phyloP scores from a whole-genome alignment of 345 rosid species.

The Theobroma cacao region DNA sequence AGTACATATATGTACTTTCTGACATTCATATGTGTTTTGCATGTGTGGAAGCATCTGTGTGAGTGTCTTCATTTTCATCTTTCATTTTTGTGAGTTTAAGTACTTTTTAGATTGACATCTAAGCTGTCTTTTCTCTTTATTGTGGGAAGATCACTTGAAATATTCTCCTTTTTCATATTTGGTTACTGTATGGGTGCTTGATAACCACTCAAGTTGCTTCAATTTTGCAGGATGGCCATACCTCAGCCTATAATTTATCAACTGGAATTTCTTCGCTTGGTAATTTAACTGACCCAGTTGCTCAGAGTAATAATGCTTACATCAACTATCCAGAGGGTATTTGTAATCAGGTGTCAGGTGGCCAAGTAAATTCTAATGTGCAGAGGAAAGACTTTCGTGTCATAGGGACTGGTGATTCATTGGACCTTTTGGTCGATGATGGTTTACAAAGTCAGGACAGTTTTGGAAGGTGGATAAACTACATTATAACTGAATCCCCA shows the following conservation, averaged over 20 bases:
- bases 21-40: not conserved
- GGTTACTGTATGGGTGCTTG: not conserved
- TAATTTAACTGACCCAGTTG: constrained; percentile 23
- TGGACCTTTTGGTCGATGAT: constrained; percentile 43
- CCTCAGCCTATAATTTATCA: constrained; percentile 23
- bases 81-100: not conserved
- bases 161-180: not conserved
- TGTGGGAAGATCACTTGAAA: not conserved
- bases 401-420: constrained; percentile 34
- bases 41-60: not conserved
- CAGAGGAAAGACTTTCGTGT: constrained; percentile 32
- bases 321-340: constrained; percentile 30
- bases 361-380: constrained; percentile 32
- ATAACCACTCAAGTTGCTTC: constrained; percentile 13
- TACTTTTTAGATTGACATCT: not conserved
- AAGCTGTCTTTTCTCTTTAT: not conserved
- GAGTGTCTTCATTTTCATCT: not conserved
- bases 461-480: constrained; percentile 82
- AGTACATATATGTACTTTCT: not conserved
- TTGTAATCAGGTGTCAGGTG: constrained; percentile 29
- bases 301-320: constrained; percentile 24
- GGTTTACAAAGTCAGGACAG: constrained; percentile 79
- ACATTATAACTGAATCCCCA: constrained; percentile 48
- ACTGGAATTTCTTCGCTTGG: constrained; percentile 26
- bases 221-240: constrained; percentile 38